Evolutionary conservation across 257 asterid genomes (phyloP).

Genomic region (Gardenia jasminoides): DNA sequence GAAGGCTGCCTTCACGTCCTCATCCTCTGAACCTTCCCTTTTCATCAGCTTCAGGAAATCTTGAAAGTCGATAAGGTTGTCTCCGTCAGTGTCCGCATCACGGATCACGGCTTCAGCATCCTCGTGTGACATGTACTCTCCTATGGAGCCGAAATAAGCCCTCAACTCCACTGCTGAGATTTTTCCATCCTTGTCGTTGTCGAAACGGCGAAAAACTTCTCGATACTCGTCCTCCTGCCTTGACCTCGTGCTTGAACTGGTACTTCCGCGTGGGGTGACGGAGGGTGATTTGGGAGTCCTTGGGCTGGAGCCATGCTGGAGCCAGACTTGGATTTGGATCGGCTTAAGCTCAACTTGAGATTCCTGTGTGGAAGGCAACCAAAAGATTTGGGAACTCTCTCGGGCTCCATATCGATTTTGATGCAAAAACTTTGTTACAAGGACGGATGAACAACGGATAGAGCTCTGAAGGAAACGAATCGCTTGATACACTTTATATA

Average conservation of each 20-base stretch:
- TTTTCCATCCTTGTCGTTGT: constrained; percentile 50
- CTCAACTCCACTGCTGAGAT: constrained; percentile 49
- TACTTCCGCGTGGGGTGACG: constrained; percentile 4
- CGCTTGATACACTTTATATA: constrained; percentile 13
- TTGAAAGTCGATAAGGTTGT: constrained; percentile 33
- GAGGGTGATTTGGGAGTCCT: constrained; percentile 28
- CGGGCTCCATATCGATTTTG: constrained; percentile 22
- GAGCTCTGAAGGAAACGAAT: background rate
- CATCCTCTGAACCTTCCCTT: constrained; percentile 18
- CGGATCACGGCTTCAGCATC: constrained; percentile 42
- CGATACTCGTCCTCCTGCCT: constrained; percentile 44
- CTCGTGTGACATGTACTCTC: constrained; percentile 57
- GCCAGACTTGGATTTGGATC: constrained; percentile 25
- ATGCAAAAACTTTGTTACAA: too few species aligned
- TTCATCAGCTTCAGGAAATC: constrained; percentile 46
- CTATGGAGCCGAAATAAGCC: constrained; percentile 43
- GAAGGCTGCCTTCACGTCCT: constrained; percentile 56
- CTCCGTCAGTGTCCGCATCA: constrained; percentile 45
- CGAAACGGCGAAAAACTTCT: constrained; percentile 59
- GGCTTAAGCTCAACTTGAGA: constrained; percentile 23
- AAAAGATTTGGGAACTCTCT: constrained; percentile 28
- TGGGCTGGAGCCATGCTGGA: constrained; percentile 22
- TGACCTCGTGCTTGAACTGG: constrained; percentile 1
- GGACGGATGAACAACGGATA: background rate
- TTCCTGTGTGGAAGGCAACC: constrained; percentile 28